Evolutionary conservation across 148 eudicot species (phyloP).

Genomic region (Nyssa sinensis): DNA sequence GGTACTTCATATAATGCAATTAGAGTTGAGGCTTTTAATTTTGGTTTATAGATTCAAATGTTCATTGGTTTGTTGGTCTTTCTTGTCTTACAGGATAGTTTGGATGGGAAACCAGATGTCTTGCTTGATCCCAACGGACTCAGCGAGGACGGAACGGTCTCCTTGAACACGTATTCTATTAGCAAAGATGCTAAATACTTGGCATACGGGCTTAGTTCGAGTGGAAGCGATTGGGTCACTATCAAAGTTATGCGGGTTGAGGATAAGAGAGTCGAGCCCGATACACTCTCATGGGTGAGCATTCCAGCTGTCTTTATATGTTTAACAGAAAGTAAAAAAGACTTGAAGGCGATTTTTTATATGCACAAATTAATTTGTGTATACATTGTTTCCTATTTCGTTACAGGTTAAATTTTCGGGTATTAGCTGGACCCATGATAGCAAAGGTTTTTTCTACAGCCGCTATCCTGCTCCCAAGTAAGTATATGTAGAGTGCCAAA

Average conservation of each 20-base stretch:
- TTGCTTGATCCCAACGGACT: constrained; percentile 81
- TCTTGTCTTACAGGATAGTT: constrained; percentile 52
- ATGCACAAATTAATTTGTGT: not conserved
- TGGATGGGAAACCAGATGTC: constrained; percentile 69
- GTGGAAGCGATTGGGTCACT: constrained; percentile 96
- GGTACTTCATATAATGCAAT: not conserved
- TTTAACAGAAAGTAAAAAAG: too few species aligned
- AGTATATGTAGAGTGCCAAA: constrained; percentile 16
- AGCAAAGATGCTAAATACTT: constrained; percentile 83
- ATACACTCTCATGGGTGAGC: constrained; percentile 78
- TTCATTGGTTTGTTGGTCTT: not conserved
- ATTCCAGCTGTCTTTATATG: not conserved
- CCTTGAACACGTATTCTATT: constrained; percentile 49
- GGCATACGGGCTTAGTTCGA: constrained; percentile 74
- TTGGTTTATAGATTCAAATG: too few species aligned
- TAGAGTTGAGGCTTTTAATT: not conserved
- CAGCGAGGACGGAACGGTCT: constrained; percentile 76
- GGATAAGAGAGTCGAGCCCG: constrained; percentile 43
- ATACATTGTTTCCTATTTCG: constrained; percentile 6
- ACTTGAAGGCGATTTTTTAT: too few species aligned
- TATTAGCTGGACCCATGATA: constrained; percentile 86
- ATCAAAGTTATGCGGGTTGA: constrained; percentile 64
- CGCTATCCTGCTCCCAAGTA: constrained; percentile 85
- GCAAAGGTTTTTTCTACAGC: constrained; percentile 85
- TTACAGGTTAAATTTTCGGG: constrained; percentile 82